Conservation (phyloP, 345 rosid species). For the Sonneratia alba region DNA sequence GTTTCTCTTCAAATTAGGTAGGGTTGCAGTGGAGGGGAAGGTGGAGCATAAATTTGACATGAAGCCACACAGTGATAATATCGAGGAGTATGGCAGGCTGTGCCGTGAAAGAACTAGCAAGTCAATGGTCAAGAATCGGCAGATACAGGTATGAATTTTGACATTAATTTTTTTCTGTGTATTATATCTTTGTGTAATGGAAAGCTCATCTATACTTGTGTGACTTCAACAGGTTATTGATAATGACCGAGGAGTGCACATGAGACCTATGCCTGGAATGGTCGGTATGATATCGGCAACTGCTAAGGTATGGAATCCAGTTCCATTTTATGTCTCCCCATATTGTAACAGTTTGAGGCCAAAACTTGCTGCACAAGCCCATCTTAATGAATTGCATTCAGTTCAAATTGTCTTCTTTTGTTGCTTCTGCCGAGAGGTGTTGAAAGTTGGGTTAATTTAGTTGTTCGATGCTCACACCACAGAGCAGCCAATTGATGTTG, state of each 20-base stretch:
- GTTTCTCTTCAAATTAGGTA: slow-evolving; percentile 31
- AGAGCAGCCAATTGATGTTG: not conserved
- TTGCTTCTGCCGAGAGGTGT: not conserved
- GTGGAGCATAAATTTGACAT: slow-evolving; percentile 86
- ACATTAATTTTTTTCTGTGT: not conserved
- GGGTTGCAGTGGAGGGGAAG: slow-evolving; percentile 58
- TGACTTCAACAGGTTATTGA: slow-evolving; percentile 53
- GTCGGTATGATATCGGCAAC: slow-evolving; percentile 47
- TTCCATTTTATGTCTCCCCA: too few relatives aligned
- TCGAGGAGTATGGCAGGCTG: slow-evolving; percentile 78
- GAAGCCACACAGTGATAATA: slow-evolving; percentile 65
- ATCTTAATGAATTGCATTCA: not conserved
- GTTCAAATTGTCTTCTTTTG: not conserved
- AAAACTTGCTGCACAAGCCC: not conserved
- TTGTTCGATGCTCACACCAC: not conserved
- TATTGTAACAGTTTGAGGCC: not conserved
- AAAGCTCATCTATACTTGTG: not conserved
- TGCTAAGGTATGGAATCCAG: slow-evolving; percentile 40
- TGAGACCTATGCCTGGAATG: slow-evolving; percentile 96
- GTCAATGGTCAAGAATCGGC: slow-evolving; percentile 75
- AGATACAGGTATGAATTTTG: slow-evolving; percentile 48
- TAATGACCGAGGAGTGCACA: slow-evolving; percentile 79
- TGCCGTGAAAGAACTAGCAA: slow-evolving; percentile 83
- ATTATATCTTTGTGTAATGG: slow-evolving; percentile 14
- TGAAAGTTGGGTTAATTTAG: not conserved